phyloP scores from a whole-genome alignment of 305 asterid genomes.

The Fraxinus sp. region DNA sequence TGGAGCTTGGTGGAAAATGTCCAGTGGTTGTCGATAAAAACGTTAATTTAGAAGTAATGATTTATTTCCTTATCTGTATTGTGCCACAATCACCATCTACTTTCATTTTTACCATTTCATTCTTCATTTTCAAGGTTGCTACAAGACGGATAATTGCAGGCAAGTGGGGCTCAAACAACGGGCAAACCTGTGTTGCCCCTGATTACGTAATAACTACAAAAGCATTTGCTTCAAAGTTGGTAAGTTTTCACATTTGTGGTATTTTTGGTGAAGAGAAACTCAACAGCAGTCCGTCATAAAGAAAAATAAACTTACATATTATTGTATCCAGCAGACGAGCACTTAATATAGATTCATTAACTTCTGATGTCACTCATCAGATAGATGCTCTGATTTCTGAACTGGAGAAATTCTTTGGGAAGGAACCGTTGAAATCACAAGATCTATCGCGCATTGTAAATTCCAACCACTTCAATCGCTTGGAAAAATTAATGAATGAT shows the following conservation, averaged over 20 bases:
- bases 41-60: constrained; percentile 33
- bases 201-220: constrained; percentile 78
- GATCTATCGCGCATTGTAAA: constrained; percentile 76
- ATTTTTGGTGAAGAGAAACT: background rate
- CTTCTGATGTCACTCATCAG: constrained; percentile 40
- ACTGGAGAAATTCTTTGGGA: constrained; percentile 72
- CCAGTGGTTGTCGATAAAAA: constrained; percentile 64
- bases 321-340: background rate
- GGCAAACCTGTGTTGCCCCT: constrained; percentile 89
- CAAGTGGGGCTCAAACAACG: constrained; percentile 92
- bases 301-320: background rate
- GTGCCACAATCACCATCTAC: background rate
- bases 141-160: constrained; percentile 75
- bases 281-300: background rate
- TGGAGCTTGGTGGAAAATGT: constrained; percentile 90
- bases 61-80: background rate
- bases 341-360: background rate
- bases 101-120: background rate
- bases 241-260: constrained; percentile 23
- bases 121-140: constrained; percentile 52
- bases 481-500: constrained; percentile 65
- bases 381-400: constrained; percentile 57
- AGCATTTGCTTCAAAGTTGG: constrained; percentile 63
- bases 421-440: constrained; percentile 65
- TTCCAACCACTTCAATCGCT: constrained; percentile 66